Base-by-base conservation (phyloP, 768 basidiomycete genomes). In the Tricholoma saponaceum region DNA sequence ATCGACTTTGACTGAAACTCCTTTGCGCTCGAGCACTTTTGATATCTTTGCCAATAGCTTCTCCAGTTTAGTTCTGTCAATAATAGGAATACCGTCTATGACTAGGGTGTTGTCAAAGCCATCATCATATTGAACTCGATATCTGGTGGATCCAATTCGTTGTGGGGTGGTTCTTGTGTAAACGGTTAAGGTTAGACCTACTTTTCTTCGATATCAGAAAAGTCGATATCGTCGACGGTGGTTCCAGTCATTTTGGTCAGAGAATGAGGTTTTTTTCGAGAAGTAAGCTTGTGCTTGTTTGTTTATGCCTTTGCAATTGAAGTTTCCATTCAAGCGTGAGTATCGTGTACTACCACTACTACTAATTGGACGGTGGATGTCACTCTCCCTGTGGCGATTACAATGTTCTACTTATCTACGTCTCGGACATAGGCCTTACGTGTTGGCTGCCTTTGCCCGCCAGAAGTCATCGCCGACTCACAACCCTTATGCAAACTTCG, bases 101-200 rank as follows among this genome's bases (percentile, higher is more conserved):
- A 98, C 89, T 54, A 99, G 73, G 56, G 92, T 84, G 68, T 90
- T 92, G 77, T 98, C 97, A 66, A 98, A 83, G 39, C 90, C 83
- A 62, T 93, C 87, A 64, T 92, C 90, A 61, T 86, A 84, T 57
- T 91, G 78, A 64, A 95, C 87, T 62, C 86, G 81, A 75, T 94
- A 96, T 78, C 95, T 97, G 69, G 7, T 97, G 69, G 7, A 51
- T 47, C 56, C 23, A 43, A 49, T 58, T 41, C 28, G 25, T 56
- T 26, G 39, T 41, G 12, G n/a, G 8, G 39, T 44, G 54, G 13
- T 59, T 49, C 55, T 51, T 51, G 39, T 18, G 22, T 8, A 35
- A 47, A 22, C 30, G 50, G 25, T 4, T 16, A 6, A 14, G 22
- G 10, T 26, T 12, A 18, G 13, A 70, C 82, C 56, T 62, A 94